phyloP scores from a whole-genome alignment of 768 basidiomycete species.

The Russula earlei region DNA sequence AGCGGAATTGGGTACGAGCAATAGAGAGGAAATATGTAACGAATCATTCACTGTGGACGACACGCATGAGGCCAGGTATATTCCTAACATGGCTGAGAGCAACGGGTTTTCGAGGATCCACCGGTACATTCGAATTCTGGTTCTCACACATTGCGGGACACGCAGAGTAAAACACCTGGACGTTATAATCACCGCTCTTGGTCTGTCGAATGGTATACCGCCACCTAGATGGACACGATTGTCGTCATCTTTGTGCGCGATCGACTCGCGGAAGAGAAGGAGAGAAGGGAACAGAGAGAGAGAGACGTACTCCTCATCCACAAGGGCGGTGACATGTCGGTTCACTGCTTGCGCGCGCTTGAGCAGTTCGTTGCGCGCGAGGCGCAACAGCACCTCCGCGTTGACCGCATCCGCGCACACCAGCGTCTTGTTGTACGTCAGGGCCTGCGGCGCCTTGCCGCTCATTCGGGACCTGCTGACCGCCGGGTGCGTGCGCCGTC shows the following conservation, averaged over 20 bases:
- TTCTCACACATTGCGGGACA: conserved; percentile 42
- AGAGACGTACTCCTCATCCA: conserved; percentile 61
- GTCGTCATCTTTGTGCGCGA: conserved; percentile 3
- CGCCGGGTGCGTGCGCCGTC: conserved; percentile 6
- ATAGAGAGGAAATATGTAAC: no score
- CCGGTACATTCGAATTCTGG: conserved; percentile 5
- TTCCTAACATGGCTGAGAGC: conserved; percentile 49
- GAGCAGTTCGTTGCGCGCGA: conserved; percentile 28
- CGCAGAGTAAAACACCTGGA: conserved; percentile 54
- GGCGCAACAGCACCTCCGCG: conserved; percentile 8
- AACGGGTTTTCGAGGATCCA: conserved; percentile 55
- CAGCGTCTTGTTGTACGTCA: conserved; percentile 7
- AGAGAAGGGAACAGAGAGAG: not conserved
- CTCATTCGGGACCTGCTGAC: not conserved
- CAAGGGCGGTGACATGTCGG: conserved; percentile 50
- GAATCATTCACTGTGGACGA: conserved; percentile 34
- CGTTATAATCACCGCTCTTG: conserved; percentile 49
- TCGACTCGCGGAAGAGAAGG: not conserved
- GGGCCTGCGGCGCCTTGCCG: not conserved
- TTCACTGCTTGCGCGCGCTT: conserved; percentile 43
- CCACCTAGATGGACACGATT: conserved; percentile 40
- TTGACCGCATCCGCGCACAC: conserved; percentile 14
- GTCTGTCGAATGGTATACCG: conserved; percentile 48
- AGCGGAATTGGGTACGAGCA: no score
- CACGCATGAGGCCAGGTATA: conserved; percentile 71